Base-by-base conservation (phyloP, 2,329 filamentous ascomycete genomes). In the Pseudogymnoascus destructans region DNA sequence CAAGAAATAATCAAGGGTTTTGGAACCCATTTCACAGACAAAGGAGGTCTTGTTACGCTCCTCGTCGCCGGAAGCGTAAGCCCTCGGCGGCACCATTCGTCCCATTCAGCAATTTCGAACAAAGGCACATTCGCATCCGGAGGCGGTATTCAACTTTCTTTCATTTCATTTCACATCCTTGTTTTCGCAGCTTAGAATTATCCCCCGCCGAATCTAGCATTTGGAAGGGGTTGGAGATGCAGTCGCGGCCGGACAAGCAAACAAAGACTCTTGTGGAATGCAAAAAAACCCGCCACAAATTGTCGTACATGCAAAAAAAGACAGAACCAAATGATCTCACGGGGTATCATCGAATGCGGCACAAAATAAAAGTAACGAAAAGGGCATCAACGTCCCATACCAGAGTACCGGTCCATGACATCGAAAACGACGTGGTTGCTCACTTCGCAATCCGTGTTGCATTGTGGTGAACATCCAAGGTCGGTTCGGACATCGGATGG, bases 391-490 rank as follows among this genome's bases (percentile, higher is more conserved):
- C 32, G 30, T 27, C 54, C 54, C 8, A 56, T 36, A 38, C 64
- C 66, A 1, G 69, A 65, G 62, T 76, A 76, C 55, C 69, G 70
- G 60, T 76, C 73, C 70, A 77, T 73, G 10, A 74, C 68, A 57
- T 71, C 68, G 61, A 74, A 75, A 1, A 74, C 70, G 10, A 70
- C 59, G 1, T 69, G 63, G 62, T 75, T 75, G 56, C 73, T 68
- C n/a, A 75, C 72, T 19, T 72, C 68, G 58, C 72, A 76, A 36
- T 75, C 70, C 58, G 69, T 67, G 7, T 15, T 7, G 3, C 54
- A 56, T 56, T 35, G 30, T 23, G 67, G 64, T 27, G 65, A 58
- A 58, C 73, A 76, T 19, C 73, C 73, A 3, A 76, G 64, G 7
- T 73, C 72, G 13, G 64, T 63, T 38, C 73, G 72, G 5, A 76